phyloP scores from a whole-genome alignment of 345 rosid species.

The Citrus mangshanensis region DNA sequence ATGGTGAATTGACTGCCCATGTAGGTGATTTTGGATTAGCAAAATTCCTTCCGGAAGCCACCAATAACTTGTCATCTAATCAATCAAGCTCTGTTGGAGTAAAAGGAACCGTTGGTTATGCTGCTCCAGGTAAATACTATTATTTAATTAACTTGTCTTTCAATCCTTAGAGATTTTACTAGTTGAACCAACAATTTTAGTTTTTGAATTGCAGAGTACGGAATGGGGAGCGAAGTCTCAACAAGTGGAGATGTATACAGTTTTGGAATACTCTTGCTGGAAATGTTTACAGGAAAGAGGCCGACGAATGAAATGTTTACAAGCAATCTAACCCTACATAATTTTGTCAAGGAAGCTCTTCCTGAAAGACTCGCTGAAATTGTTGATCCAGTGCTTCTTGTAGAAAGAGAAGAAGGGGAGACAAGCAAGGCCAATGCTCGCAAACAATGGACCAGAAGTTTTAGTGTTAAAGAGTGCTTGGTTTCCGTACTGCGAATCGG shows the following conservation, averaged over 20 bases:
- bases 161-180: neutral
- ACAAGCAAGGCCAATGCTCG: neutral
- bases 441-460: neutral
- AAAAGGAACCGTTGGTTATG: conserved; percentile 13
- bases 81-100: neutral
- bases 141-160: neutral
- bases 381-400: conserved; percentile 16
- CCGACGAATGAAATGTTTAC: neutral
- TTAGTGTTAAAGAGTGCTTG: neutral
- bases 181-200: neutral
- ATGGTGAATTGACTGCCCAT: neutral
- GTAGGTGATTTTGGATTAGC: conserved; percentile 9
- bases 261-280: no score
- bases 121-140: conserved; percentile 23
- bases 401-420: conserved; percentile 1
- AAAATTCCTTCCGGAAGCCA: neutral
- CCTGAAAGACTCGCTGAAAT: conserved; percentile 11
- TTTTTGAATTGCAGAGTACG: conserved; percentile 25
- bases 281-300: no score
- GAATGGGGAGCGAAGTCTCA: conserved; percentile 24
- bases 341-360: conserved; percentile 14
- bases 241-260: conserved; percentile 28
- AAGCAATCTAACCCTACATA: conserved; percentile 13
- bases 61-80: neutral
- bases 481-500: conserved; percentile 14